These are phyloP conservation scores for Sicyos baderoa DNA, from an alignment of 306 rosid species.

Conservation along the genomic window DNA sequence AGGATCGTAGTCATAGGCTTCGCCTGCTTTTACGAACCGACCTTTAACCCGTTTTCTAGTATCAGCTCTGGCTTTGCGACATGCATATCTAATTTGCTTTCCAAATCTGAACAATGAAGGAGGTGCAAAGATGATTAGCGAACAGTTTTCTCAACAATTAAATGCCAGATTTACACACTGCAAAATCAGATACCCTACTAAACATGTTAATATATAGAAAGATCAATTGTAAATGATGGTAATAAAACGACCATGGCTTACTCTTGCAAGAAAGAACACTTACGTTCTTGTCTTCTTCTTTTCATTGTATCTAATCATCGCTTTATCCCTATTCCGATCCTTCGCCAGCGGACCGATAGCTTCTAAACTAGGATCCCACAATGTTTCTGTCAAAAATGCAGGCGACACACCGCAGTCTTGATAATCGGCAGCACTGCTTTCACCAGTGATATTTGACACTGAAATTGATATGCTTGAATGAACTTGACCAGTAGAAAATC, in stretches of 20 bases:
- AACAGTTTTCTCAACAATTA: too few species aligned
- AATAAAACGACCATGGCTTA: neutral
- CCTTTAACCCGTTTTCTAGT: constrained; percentile 88
- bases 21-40: constrained; percentile 75
- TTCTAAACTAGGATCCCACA: constrained; percentile 63
- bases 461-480: constrained; percentile 49
- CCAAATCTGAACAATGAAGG: constrained; percentile 53
- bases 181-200: too few species aligned
- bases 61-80: constrained; percentile 92
- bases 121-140: constrained; percentile 16
- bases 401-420: constrained; percentile 61
- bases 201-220: neutral
- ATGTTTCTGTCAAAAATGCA: constrained; percentile 43
- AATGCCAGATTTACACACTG: too few species aligned
- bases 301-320: constrained; percentile 71
- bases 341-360: constrained; percentile 52
- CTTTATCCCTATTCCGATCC: constrained; percentile 76
- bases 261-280: constrained; percentile 14
- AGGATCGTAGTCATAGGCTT: constrained; percentile 74
- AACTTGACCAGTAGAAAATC: constrained; percentile 49
- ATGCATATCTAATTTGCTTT: constrained; percentile 85
- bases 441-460: constrained; percentile 50
- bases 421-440: constrained; percentile 47
- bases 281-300: constrained; percentile 79
- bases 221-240: constrained; percentile 4